Evolutionary conservation across 768 basidiomycete genomes (phyloP).

Genomic region (Daedaleopsis nitida): DNA sequence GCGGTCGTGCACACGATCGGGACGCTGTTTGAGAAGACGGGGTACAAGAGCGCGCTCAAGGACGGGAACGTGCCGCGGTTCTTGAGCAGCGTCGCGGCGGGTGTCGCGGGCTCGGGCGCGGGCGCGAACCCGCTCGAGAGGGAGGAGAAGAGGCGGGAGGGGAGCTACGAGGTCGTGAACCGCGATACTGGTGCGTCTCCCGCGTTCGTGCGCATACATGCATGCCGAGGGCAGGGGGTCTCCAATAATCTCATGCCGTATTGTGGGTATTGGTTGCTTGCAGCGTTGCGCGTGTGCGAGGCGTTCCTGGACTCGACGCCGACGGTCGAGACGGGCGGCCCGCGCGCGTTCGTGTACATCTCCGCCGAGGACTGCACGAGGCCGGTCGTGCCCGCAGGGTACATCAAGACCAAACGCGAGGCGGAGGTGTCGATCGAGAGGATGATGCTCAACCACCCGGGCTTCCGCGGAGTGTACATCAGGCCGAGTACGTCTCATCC

Average conservation of each 20-base stretch:
- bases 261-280: not conserved
- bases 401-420: slow-evolving; percentile 93
- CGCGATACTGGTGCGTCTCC: slow-evolving; percentile 78
- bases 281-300: slow-evolving; percentile 77
- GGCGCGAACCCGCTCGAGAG: slow-evolving; percentile 58
- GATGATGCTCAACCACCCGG: slow-evolving; percentile 45
- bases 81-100: slow-evolving; percentile 47
- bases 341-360: slow-evolving; percentile 86
- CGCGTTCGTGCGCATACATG: not conserved
- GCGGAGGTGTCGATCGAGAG: slow-evolving; percentile 74
- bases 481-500: slow-evolving; percentile 72
- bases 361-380: slow-evolving; percentile 95
- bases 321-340: slow-evolving; percentile 27
- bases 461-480: slow-evolving; percentile 77
- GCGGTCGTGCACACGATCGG: slow-evolving; percentile 95
- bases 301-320: slow-evolving; percentile 59
- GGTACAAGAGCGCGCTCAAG: slow-evolving; percentile 77
- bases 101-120: slow-evolving; percentile 34
- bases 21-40: slow-evolving; percentile 77
- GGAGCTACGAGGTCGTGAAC: slow-evolving; percentile 81
- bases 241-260: no score
- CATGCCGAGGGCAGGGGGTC: not conserved
- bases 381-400: slow-evolving; percentile 81
- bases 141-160: slow-evolving; percentile 33
- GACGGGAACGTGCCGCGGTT: slow-evolving; percentile 58